Conservation (phyloP, 805 yeast species). For the Hyphopichia homilentoma region DNA sequence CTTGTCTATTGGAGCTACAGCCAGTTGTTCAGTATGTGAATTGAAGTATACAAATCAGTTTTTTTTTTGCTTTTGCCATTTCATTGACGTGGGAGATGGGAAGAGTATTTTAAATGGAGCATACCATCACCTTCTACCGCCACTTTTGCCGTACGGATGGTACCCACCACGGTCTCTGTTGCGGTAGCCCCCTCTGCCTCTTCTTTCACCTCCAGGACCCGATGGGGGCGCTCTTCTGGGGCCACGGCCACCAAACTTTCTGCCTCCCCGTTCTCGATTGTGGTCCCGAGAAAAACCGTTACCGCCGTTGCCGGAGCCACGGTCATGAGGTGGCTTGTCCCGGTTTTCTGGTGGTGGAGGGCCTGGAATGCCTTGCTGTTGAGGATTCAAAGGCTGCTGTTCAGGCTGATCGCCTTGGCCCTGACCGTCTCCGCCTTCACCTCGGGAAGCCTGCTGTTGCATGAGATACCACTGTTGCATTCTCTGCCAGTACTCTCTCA, state of each 20-base stretch:
- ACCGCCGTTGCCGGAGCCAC: slow-evolving; percentile 12
- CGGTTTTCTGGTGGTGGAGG: slow-evolving; percentile 30
- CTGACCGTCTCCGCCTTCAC: slow-evolving; percentile 15
- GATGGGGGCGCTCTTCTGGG: slow-evolving; percentile 44
- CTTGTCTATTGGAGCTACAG: no score
- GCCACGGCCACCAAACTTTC: no score
- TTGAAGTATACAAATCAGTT: no score
- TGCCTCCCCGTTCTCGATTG: no score
- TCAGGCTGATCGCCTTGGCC: slow-evolving; percentile 25
- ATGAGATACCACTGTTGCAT: slow-evolving; percentile 64
- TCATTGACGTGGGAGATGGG: no score
- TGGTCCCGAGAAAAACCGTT: no score
- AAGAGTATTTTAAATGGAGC: no score
- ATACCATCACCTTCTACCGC: slow-evolving; percentile 30
- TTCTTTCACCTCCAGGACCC: slow-evolving; percentile 28
- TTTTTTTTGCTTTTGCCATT: no score
- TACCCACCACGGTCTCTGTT: slow-evolving; percentile 31
- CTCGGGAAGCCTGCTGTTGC: slow-evolving; percentile 38
- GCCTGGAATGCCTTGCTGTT: slow-evolving; percentile 24
- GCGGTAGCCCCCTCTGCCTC: slow-evolving; percentile 29
- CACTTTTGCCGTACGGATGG: slow-evolving; percentile 45
- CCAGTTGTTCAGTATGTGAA: no score
- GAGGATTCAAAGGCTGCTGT: slow-evolving; percentile 42
- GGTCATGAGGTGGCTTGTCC: slow-evolving; percentile 13
- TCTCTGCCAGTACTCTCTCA: slow-evolving; percentile 61